A percentile compares a stretch with the other conserved stretches of the same genome.
These are phyloP conservation scores for Tephrocybe sp. DNA, from an alignment of 768 basidiomycete genomes.

Conservation along the genomic window DNA sequence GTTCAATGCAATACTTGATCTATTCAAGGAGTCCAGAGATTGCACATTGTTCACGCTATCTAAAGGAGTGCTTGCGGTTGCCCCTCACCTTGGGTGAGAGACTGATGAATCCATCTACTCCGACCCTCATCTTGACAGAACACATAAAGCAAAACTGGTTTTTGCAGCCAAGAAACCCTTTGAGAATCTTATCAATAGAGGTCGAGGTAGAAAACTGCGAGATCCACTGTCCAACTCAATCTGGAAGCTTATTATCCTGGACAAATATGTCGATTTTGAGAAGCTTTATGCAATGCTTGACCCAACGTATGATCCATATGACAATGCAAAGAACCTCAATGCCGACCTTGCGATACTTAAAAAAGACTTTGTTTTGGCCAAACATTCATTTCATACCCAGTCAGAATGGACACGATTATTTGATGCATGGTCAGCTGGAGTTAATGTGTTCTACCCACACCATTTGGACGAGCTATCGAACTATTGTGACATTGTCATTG, in stretches of 20 bases:
- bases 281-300: constrained; percentile 1
- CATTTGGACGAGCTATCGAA: constrained; percentile 1
- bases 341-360: constrained; percentile 9
- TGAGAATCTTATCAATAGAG: neutral
- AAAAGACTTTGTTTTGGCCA: constrained; percentile 4
- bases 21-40: too few species aligned
- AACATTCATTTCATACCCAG: constrained; percentile 1
- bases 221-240: constrained; percentile 9
- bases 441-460: constrained; percentile 14
- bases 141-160: constrained; percentile 3
- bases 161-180: neutral
- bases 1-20: neutral
- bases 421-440: constrained; percentile 11
- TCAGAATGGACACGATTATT: constrained; percentile 17
- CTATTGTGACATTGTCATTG: constrained; percentile 8
- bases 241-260: neutral
- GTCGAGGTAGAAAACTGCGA: neutral
- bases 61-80: constrained; percentile 7
- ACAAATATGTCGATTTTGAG: constrained; percentile 5
- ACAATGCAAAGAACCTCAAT: neutral
- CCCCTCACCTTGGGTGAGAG: constrained; percentile 17
- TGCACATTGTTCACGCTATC: too few species aligned
- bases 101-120: neutral
- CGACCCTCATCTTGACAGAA: constrained; percentile 17
- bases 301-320: neutral